Percentiles rank a stretch among this genome's conserved stretches.
Evolutionary conservation across 139 green algal species (phyloP).

Genomic region (Chlamydomonas incerta): DNA sequence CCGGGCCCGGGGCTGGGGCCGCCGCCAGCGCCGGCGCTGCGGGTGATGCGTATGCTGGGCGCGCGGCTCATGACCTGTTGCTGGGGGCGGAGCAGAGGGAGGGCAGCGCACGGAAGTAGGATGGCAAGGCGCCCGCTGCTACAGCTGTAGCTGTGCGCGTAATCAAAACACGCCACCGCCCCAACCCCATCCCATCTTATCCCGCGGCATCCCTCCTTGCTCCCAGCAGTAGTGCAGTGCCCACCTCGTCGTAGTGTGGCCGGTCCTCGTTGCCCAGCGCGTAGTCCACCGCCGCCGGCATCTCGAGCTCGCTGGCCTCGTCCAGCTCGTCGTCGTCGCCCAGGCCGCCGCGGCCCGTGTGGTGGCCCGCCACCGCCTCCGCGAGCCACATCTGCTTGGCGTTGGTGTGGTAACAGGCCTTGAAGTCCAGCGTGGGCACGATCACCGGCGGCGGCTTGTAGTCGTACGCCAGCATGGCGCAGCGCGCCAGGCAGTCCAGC

Average conservation of each 20-base stretch:
- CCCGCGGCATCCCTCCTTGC: no score
- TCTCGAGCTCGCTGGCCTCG: conserved; percentile 22
- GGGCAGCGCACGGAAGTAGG: no score
- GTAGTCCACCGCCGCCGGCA: conserved; percentile 25
- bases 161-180: no score
- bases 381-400: conserved; percentile 46
- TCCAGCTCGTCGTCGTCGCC: background rate
- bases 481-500: conserved; percentile 38
- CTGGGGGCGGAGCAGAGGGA: no score
- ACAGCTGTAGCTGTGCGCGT: no score
- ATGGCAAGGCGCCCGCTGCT: no score
- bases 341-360: background rate
- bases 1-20: no score
- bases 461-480: conserved; percentile 39
- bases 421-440: conserved; percentile 40
- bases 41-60: conserved; percentile 17
- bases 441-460: conserved; percentile 30
- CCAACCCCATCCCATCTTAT: no score
- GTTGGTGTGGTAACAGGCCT: conserved; percentile 37
- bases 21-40: background rate
- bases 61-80: conserved; percentile 31
- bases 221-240: background rate
- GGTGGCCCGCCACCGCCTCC: background rate
- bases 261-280: conserved; percentile 14
- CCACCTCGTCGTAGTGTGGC: conserved; percentile 40